Base-by-base conservation (phyloP, 352 stramenopile species). In the Thraustotheca clavata region DNA sequence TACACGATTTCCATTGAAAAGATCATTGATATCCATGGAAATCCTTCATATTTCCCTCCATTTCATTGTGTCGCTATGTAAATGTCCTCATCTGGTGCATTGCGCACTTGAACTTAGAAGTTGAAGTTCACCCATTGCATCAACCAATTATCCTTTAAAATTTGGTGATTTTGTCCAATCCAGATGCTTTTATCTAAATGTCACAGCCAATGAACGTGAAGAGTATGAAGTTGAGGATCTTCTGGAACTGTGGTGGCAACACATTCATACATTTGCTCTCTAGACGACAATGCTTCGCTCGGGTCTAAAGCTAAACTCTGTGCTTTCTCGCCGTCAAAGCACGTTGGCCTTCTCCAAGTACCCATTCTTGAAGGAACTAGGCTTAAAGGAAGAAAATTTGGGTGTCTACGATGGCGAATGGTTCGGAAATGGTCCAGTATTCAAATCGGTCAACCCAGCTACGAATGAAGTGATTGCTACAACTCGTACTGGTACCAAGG, bases 381-480 rank as follows among this genome's bases (percentile, higher is more conserved):
- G 85, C 5, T 76, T 95, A 26, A 71, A 79, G 63, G 80, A 90
- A 55, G 80, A 91, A 50, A 95, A 95, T 73, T 71, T 76, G 59
- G 87, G 87, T 46, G 85, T 94, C 36, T 95, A 90, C 74, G 77
- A 87, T 63, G 87, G 87, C 61, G 67, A 88, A 69, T 96, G 88
- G 88, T 88, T 92, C 47, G 88, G 79, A 61, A 92, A 76, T 55
- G 87, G 87, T 24, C 72, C 78, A 6, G 76, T 89, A 35, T 87
- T 88, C 77, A 92, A 79, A 54, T 90, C 80, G 4, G 75, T 96
- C 35, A 95, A 79, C 72, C 89, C 89, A 0, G 77, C 84, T 40
- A 89, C 91, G 49, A 86, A 87, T 48, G 77, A 91, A 65, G 38
- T 77, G 0, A 95, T 97, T 49, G 87, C 83, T 49, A 91, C 76